Conservation (phyloP, 148 eudicot species). For the Amaranthus palmeri region DNA sequence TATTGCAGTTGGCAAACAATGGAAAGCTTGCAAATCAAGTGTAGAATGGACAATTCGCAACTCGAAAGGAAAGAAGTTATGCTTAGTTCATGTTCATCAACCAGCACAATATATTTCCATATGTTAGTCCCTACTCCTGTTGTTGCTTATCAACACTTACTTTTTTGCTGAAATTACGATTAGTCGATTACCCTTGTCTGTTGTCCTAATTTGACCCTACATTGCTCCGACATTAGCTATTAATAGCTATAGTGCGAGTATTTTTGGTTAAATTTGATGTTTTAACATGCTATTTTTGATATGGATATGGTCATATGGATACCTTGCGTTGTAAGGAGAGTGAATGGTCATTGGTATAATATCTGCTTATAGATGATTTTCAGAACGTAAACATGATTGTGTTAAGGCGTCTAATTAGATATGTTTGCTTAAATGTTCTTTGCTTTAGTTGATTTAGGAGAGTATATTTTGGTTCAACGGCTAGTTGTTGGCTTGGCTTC, state of each 20-base stretch:
- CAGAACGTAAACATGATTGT: background rate
- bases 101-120: conserved; percentile 30
- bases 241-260: background rate
- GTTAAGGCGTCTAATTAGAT: background rate
- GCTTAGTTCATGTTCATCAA: conserved; percentile 39
- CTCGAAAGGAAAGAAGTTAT: conserved; percentile 24
- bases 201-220: background rate
- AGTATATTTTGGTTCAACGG: background rate
- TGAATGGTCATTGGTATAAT: background rate
- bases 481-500: background rate
- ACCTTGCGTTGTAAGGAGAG: background rate
- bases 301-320: background rate
- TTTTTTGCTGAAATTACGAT: background rate
- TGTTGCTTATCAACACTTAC: conserved; percentile 2
- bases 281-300: background rate
- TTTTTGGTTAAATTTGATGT: background rate
- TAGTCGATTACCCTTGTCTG: background rate
- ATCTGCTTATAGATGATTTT: background rate
- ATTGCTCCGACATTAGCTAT: background rate
- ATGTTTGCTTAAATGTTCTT: background rate
- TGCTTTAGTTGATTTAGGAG: too few relatives aligned
- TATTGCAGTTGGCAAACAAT: conserved; percentile 38
- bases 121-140: conserved; percentile 16
- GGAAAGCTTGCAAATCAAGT: conserved; percentile 30
- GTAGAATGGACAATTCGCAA: conserved; percentile 33